Conservation (phyloP, 1,284 basidiomycete species). For the Chondrostereum purpureum region DNA sequence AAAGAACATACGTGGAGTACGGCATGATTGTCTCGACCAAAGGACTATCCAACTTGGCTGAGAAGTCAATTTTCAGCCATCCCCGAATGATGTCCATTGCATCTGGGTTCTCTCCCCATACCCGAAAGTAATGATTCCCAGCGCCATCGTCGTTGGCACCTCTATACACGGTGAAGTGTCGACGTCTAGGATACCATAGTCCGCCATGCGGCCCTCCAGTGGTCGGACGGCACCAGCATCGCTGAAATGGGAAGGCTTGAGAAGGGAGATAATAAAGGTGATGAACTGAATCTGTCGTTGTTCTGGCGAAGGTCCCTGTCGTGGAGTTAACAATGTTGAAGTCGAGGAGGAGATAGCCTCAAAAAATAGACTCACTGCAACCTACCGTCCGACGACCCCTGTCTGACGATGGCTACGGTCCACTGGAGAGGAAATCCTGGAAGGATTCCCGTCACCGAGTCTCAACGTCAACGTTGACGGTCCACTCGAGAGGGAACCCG, state of each 20-base stretch:
- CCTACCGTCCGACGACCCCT: too few relatives aligned
- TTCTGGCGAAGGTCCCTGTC: constrained; percentile 19
- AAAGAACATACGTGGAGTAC: constrained; percentile 60
- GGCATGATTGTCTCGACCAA: constrained; percentile 75
- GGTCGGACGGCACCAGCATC: constrained; percentile 60
- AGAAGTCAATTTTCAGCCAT: constrained; percentile 66
- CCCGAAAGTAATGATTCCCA: constrained; percentile 76
- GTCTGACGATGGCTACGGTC: too few relatives aligned
- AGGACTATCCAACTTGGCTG: constrained; percentile 46
- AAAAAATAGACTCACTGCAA: too few relatives aligned
- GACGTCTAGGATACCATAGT: constrained; percentile 56
- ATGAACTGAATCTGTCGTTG: constrained; percentile 47
- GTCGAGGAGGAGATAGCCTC: too few relatives aligned
- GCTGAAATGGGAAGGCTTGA: constrained; percentile 53
- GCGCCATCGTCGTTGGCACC: constrained; percentile 73
- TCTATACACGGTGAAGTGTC: constrained; percentile 56
- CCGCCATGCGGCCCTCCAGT: constrained; percentile 47
- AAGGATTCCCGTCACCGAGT: too few relatives aligned
- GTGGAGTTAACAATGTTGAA: too few relatives aligned
- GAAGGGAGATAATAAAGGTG: constrained; percentile 40
- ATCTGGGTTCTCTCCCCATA: constrained; percentile 65
- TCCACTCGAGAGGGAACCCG: too few relatives aligned
- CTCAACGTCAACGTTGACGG: too few relatives aligned
- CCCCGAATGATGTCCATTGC: constrained; percentile 73
- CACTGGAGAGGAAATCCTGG: too few relatives aligned